phyloP scores from a whole-genome alignment of 768 basidiomycete genomes.

The Leccinum variicolor region DNA sequence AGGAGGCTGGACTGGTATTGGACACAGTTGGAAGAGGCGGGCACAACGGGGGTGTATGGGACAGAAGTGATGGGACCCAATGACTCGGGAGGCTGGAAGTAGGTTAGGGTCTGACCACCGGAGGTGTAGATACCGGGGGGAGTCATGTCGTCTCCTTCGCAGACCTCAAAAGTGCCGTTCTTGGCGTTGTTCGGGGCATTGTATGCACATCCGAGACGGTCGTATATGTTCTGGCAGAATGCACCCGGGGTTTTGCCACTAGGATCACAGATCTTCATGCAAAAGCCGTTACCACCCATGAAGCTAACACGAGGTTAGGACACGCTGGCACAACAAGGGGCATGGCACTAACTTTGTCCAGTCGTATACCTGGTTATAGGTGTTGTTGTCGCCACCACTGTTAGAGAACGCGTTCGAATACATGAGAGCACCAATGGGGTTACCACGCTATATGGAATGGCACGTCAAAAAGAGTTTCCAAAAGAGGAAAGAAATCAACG shows the following conservation, averaged over 20 bases:
- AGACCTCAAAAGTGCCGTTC: slow-evolving; percentile 59
- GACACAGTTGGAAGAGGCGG: slow-evolving; percentile 44
- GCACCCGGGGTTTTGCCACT: slow-evolving; percentile 42
- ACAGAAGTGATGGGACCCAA: slow-evolving; percentile 40
- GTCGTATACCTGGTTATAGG: slow-evolving; percentile 54
- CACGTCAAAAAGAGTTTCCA: slow-evolving; percentile 14
- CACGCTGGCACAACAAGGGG: not conserved
- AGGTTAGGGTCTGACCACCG: slow-evolving; percentile 41
- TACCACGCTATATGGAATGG: slow-evolving; percentile 54
- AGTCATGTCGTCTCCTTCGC: slow-evolving; percentile 62
- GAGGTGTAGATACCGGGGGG: slow-evolving; percentile 50
- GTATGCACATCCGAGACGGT: slow-evolving; percentile 71
- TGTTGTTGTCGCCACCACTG: slow-evolving; percentile 37
- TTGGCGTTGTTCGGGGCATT: slow-evolving; percentile 67
- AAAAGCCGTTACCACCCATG: slow-evolving; percentile 64
- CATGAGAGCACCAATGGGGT: slow-evolving; percentile 70
- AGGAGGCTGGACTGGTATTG: slow-evolving; percentile 35
- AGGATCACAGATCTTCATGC: slow-evolving; percentile 72
- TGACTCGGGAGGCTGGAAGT: slow-evolving; percentile 46
- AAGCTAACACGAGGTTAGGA: slow-evolving; percentile 43
- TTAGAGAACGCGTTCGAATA: slow-evolving; percentile 62
- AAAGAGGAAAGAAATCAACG: slow-evolving; percentile 14
- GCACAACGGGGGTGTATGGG: slow-evolving; percentile 41
- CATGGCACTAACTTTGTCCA: slow-evolving; percentile 61
- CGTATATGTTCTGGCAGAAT: slow-evolving; percentile 71